These are phyloP conservation scores for Biscogniauxia marginata DNA, from an alignment of 2,329 filamentous ascomycete species.

Conservation along the genomic window DNA sequence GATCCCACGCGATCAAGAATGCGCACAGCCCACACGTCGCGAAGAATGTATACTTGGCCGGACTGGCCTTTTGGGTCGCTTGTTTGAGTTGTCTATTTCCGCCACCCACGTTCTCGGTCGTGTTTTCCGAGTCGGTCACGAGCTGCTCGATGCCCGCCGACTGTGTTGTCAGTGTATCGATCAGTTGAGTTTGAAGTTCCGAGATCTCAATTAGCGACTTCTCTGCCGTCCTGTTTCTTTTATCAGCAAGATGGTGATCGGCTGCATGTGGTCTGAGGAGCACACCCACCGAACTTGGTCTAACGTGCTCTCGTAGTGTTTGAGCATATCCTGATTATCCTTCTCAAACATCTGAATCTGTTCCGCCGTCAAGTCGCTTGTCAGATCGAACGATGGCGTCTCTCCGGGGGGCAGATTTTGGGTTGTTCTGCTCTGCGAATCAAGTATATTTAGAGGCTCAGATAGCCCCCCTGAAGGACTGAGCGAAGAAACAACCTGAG, in stretches of 20 bases:
- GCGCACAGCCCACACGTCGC: conserved; percentile 73
- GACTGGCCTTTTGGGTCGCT: conserved; percentile 69
- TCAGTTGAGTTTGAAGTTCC: conserved; percentile 85
- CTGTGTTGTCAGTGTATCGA: conserved; percentile 80
- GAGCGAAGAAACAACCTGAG: conserved; percentile 24
- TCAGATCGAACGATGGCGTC: conserved; percentile 19
- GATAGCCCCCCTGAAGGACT: conserved; percentile 10
- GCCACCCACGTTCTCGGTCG: conserved; percentile 80
- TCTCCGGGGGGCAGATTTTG: conserved; percentile 27
- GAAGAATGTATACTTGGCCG: conserved; percentile 77
- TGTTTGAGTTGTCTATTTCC: conserved; percentile 91
- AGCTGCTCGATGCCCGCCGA: conserved; percentile 87
- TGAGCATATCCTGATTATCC: conserved; percentile 89
- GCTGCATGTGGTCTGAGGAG: too few species aligned
- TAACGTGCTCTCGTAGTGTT: conserved; percentile 90
- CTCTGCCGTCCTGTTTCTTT: conserved; percentile 68
- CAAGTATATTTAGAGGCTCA: conserved; percentile 18
- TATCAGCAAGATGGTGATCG: conserved; percentile 3
- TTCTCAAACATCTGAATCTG: conserved; percentile 91
- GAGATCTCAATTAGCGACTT: conserved; percentile 90
- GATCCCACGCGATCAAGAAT: conserved; percentile 75
- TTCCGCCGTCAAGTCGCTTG: conserved; percentile 68
- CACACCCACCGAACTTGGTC: conserved; percentile 87
- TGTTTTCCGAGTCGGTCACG: conserved; percentile 77
- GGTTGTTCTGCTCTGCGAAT: conserved; percentile 18